These are phyloP conservation scores for Rachicladosporium sp. DNA, from an alignment of 2,329 filamentous ascomycete species.

Conservation along the genomic window DNA sequence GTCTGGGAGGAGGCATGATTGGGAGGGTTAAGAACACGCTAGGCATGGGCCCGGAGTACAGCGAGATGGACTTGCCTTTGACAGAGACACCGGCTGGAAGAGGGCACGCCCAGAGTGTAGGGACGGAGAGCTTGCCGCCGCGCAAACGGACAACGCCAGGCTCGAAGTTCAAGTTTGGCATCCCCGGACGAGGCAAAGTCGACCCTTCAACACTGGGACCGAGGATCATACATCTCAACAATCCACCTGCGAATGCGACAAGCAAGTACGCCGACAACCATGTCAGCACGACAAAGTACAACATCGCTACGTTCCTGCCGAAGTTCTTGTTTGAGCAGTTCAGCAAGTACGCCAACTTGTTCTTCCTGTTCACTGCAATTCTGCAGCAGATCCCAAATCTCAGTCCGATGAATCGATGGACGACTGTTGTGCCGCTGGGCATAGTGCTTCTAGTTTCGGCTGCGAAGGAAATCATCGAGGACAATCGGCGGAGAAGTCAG, in stretches of 20 bases:
- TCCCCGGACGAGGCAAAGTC: constrained; percentile 61
- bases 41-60: constrained; percentile 77
- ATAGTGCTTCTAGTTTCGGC: constrained; percentile 91
- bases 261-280: constrained; percentile 96
- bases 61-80: constrained; percentile 94
- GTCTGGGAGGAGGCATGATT: constrained; percentile 77
- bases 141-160: constrained; percentile 40
- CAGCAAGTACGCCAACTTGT: constrained; percentile 97
- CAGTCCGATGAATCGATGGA: constrained; percentile 89
- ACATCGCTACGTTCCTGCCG: constrained; percentile 78
- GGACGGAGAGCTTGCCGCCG: constrained; percentile 11
- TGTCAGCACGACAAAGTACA: constrained; percentile 96
- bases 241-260: constrained; percentile 75
- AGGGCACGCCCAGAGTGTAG: constrained; percentile 27
- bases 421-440: constrained; percentile 85
- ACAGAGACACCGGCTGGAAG: constrained; percentile 58
- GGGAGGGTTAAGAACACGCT: constrained; percentile 82
- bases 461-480: constrained; percentile 86
- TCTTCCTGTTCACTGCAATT: constrained; percentile 94
- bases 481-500: constrained; percentile 77
- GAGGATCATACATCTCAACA: constrained; percentile 89
- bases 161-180: constrained; percentile 81
- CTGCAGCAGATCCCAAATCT: constrained; percentile 92
- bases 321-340: constrained; percentile 98
- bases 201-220: constrained; percentile 88